Conservation (phyloP, 1,139 yeast genomes). For the Magnusiomyces suaveolens region DNA sequence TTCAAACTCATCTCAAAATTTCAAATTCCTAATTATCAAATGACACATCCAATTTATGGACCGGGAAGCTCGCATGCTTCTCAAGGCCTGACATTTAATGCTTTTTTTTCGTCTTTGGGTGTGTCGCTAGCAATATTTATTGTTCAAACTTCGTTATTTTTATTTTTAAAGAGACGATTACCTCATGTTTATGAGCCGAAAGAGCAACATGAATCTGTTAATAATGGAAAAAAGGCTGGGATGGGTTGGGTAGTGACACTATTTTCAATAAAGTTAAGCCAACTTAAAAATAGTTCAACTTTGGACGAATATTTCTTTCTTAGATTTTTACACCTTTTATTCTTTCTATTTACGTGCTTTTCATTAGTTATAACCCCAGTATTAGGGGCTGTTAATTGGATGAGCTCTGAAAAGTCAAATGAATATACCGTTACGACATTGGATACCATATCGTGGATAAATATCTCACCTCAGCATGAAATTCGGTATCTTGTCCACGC, state of each 20-base stretch:
- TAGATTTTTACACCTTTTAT: conserved; percentile 23
- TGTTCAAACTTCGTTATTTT: conserved; percentile 22
- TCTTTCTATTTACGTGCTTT: conserved; percentile 16
- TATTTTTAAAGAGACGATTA: conserved; percentile 21
- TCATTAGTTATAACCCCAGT: conserved; percentile 21
- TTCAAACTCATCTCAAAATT: too few relatives aligned
- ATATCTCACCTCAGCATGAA: conserved; percentile 19
- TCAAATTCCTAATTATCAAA: too few relatives aligned
- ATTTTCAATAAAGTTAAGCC: conserved; percentile 13
- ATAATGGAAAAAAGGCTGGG: conserved; percentile 17
- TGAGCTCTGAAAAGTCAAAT: conserved; percentile 4
- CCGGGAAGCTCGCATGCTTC: conserved; percentile 13
- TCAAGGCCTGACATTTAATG: conserved; percentile 22
- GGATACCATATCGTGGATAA: conserved; percentile 26
- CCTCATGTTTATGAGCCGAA: conserved; percentile 27
- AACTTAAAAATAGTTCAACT: conserved; percentile 19
- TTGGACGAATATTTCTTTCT: conserved; percentile 30
- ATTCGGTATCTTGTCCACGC: conserved; percentile 24
- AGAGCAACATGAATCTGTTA: conserved; percentile 20
- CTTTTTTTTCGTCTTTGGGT: conserved; percentile 24
- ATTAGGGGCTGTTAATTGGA: conserved; percentile 24
- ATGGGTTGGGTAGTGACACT: conserved; percentile 23
- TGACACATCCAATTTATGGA: conserved; percentile 6
- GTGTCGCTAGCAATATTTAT: conserved; percentile 21
- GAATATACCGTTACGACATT: conserved; percentile 14